These are phyloP conservation scores for Cupressus sempervirens DNA, from an alignment of 75 land plant genomes.

Conservation along the genomic window DNA sequence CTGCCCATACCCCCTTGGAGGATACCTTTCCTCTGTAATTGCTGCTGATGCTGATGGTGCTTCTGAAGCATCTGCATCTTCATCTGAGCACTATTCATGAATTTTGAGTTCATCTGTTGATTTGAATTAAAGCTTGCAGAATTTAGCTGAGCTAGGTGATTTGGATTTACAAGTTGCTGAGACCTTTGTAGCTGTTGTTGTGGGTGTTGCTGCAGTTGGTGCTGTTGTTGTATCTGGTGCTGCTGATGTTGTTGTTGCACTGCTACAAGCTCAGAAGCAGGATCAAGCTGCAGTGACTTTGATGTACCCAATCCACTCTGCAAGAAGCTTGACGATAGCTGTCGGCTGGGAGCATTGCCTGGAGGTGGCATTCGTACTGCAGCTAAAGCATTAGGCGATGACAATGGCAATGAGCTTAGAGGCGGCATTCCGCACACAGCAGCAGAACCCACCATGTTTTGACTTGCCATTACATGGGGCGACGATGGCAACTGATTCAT, in stretches of 20 bases:
- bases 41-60: conserved; percentile 32
- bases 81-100: conserved; percentile 19
- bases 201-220: conserved; percentile 34
- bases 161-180: conserved; percentile 31
- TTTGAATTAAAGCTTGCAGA: conserved; percentile 41
- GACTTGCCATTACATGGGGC: conserved; percentile 27
- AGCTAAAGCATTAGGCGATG: conserved; percentile 38
- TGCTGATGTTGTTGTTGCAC: conserved; percentile 43
- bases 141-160: conserved; percentile 52
- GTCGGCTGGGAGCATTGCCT: conserved; percentile 42
- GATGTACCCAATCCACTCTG: conserved; percentile 34
- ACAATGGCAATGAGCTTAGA: conserved; percentile 22
- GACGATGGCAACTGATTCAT: conserved; percentile 36
- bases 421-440: conserved; percentile 28
- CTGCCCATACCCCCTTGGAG: conserved; percentile 30
- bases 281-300: conserved; percentile 38
- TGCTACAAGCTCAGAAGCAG: conserved; percentile 45
- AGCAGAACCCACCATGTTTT: conserved; percentile 32
- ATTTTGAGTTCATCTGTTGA: conserved; percentile 40
- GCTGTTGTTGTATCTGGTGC: conserved; percentile 42
- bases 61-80: conserved; percentile 26
- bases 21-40: conserved; percentile 52
- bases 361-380: conserved; percentile 56
- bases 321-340: conserved; percentile 51
- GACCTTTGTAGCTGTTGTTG: conserved; percentile 59